Percentiles rank a stretch among this genome's conserved stretches.
phyloP scores from a whole-genome alignment of 2,329 filamentous ascomycete genomes.

The Cladosporium cucumerinum region DNA sequence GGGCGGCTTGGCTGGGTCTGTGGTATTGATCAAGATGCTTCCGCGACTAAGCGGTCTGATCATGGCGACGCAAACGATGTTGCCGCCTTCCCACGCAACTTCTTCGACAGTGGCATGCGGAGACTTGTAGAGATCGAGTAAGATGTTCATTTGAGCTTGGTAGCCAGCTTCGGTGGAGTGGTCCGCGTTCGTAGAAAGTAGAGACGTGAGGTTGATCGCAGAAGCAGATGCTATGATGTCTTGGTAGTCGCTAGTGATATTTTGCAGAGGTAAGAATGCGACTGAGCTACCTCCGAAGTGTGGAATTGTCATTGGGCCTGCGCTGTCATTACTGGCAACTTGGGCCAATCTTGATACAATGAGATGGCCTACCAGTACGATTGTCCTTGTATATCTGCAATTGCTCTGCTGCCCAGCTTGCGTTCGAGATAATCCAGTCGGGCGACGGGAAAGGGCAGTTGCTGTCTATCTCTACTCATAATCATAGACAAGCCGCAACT shows the following conservation, averaged over 20 bases:
- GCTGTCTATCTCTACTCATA: constrained; percentile 17
- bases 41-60: constrained; percentile 39
- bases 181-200: constrained; percentile 19
- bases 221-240: constrained; percentile 22
- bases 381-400: constrained; percentile 35
- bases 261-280: constrained; percentile 22
- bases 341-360: neutral
- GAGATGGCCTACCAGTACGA: constrained; percentile 3
- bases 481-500: constrained; percentile 22
- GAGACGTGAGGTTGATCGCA: constrained; percentile 14
- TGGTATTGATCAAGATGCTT: constrained; percentile 37
- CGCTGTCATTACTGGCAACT: neutral
- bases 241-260: constrained; percentile 24
- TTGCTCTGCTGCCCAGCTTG: constrained; percentile 39
- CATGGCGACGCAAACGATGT: constrained; percentile 29
- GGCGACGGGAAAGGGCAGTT: constrained; percentile 16
- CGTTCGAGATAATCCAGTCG: constrained; percentile 10
- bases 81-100: constrained; percentile 30
- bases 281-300: constrained; percentile 21
- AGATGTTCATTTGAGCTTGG: constrained; percentile 27
- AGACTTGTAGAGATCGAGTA: constrained; percentile 23
- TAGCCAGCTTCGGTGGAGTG: constrained; percentile 28
- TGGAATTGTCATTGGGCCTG: constrained; percentile 30
- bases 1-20: constrained; percentile 33
- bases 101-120: constrained; percentile 35